Conservation (phyloP, 371 early-diverging fungal species). For the Mortierella sp. region DNA sequence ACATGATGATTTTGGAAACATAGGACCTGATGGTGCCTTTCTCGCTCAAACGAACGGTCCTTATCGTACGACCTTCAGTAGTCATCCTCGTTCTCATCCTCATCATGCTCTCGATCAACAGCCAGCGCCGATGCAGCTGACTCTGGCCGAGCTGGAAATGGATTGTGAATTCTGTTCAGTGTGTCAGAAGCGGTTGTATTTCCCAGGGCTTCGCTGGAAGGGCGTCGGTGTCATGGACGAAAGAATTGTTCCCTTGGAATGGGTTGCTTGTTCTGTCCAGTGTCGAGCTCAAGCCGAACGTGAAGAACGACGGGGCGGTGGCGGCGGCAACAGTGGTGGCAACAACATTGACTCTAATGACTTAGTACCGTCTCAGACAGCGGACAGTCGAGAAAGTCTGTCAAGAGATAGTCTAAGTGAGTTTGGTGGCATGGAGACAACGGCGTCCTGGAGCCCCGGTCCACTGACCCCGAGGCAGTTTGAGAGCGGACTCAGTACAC, state of each 20-base stretch:
- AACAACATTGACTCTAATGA: background rate
- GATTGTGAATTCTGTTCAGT: conserved; percentile 43
- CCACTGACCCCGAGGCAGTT: background rate
- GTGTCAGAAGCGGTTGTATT: conserved; percentile 40
- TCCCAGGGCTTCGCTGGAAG: conserved; percentile 51
- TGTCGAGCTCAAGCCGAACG: conserved; percentile 33
- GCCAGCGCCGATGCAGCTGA: conserved; percentile 21
- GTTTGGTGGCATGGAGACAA: conserved; percentile 2
- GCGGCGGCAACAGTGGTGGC: background rate
- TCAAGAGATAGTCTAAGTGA: background rate
- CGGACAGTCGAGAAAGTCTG: background rate
- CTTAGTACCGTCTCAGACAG: background rate
- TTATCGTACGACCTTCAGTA: background rate
- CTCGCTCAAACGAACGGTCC: background rate
- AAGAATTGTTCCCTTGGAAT: conserved; percentile 47
- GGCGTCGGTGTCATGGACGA: conserved; percentile 52
- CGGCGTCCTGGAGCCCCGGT: background rate
- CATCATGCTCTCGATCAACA: background rate
- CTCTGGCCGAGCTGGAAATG: conserved; percentile 33
- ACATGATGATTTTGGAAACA: conserved; percentile 1
- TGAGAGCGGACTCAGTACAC: background rate
- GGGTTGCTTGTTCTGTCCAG: conserved; percentile 50
- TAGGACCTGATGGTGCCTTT: too few species aligned
- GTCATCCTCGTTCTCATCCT: too few species aligned
- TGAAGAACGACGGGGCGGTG: conserved; percentile 18